Conservation (phyloP, 1,139 yeast species). For the Suhomyces panamericanus region DNA sequence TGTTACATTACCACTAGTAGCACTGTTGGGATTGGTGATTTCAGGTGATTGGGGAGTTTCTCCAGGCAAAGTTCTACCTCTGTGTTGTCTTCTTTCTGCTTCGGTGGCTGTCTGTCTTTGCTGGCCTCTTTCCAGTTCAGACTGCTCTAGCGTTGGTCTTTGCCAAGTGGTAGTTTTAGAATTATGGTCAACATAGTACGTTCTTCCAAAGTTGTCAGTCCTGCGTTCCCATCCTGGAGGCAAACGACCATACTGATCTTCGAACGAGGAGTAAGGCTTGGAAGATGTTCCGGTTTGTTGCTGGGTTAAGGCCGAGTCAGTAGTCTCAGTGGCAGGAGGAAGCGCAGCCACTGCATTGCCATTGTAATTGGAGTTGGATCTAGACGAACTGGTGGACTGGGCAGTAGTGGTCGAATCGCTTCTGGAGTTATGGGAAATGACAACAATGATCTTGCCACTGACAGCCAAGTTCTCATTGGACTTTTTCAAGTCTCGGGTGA, state of each 20-base stretch:
- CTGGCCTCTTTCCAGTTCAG: conserved; percentile 65
- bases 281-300: conserved; percentile 19
- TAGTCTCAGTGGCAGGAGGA: conserved; percentile 11
- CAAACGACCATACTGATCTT: conserved; percentile 92
- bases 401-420: conserved; percentile 15
- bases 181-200: conserved; percentile 96
- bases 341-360: conserved; percentile 15
- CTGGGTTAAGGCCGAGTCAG: conserved; percentile 14
- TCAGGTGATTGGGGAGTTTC: conserved; percentile 49
- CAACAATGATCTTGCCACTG: conserved; percentile 86
- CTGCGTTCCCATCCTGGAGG: conserved; percentile 99
- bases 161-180: conserved; percentile 98
- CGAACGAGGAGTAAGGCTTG: conserved; percentile 86
- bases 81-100: conserved; percentile 86
- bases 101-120: conserved; percentile 67
- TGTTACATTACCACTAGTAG: conserved; percentile 44
- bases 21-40: conserved; percentile 2
- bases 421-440: conserved; percentile 49
- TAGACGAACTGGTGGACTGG: conserved; percentile 13
- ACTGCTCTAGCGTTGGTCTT: conserved; percentile 78
- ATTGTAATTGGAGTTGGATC: conserved; percentile 8
- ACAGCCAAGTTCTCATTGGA: conserved; percentile 91
- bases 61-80: conserved; percentile 87
- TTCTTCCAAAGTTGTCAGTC: conserved; percentile 95
- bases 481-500: conserved; percentile 87